Base-by-base conservation (phyloP, 1,284 basidiomycete genomes). In the Pseudozyma tsukubaensis region DNA sequence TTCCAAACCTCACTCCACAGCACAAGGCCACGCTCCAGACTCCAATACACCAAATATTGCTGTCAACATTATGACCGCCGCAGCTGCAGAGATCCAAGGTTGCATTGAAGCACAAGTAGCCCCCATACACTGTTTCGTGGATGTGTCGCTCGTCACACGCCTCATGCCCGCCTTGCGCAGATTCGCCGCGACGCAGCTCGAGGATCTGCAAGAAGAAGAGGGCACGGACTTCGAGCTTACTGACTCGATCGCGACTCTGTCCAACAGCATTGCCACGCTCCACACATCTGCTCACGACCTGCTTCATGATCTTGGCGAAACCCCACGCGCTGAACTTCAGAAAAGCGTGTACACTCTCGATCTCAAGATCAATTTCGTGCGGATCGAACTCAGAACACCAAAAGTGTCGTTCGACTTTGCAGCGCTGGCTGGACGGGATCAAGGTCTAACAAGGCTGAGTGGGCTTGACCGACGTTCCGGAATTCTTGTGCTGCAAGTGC, bases 71-170 rank as follows among this genome's bases (percentile, higher is more conserved):
- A 24, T 18, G 18, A 29, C 45, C 6, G 10, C 2, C 42, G 32
- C 50, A 19, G 16, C 14, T 4, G 16, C 44, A 16, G 19, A 35
- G 2, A 35, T 49, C n/a, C 65, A 54, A 42, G 54, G 65, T 2
- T 44, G 16, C 8, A 32, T 73, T 35, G 40, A 16, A 2, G 63
- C 40, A 9, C 21, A 21, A 4, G 39, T 77, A 0, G 72, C 70
- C 11, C 76, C 77, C 1, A 44, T 79, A 0, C 79, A 81, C 44
- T 34, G 71, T 16, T 79, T 81, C 39, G 48, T 72, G 8, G 79
- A 81, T 40, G 40, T 69, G 8, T 79, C 79, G 3, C 49, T 76
- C 7, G 61, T 61, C 9, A 71, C 74, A 19, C 56, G 79, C 8
- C 42, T 72, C 9, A 56, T 72, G 45, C 78, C 75, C 13, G 60